These are phyloP conservation scores for Magnusiomyces clavatus DNA, from an alignment of 1,139 yeast genomes.

Conservation along the genomic window DNA sequence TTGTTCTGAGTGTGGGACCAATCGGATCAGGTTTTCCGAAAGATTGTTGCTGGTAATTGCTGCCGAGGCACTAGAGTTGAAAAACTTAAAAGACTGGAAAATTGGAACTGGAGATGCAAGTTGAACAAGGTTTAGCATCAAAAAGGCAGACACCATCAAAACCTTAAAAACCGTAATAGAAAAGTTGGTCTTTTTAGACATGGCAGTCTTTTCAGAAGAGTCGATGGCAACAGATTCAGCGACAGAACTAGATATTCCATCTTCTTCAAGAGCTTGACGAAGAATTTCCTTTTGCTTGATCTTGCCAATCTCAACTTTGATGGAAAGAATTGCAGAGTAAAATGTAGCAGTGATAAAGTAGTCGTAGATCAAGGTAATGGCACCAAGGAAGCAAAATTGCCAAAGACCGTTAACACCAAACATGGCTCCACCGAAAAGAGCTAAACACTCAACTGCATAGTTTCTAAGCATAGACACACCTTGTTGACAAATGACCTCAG, in stretches of 20 bases:
- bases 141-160: constrained; percentile 57
- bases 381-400: constrained; percentile 75
- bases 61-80: too few species aligned
- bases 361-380: constrained; percentile 68
- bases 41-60: constrained; percentile 5
- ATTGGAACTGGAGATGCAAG: constrained; percentile 43
- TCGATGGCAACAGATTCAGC: constrained; percentile 62
- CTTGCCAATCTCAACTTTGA: constrained; percentile 83
- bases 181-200: constrained; percentile 16
- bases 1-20: constrained; percentile 21
- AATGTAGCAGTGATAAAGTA: constrained; percentile 71
- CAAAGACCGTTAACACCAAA: constrained; percentile 57
- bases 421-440: constrained; percentile 65
- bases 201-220: constrained; percentile 20
- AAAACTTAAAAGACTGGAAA: constrained; percentile 14
- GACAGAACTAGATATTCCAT: constrained; percentile 69
- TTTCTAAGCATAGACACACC: constrained; percentile 72
- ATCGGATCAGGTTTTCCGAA: constrained; percentile 13
- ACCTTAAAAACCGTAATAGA: constrained; percentile 56
- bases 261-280: constrained; percentile 84
- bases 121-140: constrained; percentile 53
- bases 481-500: constrained; percentile 55
- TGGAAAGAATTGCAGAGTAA: constrained; percentile 75
- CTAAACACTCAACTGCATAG: constrained; percentile 65
- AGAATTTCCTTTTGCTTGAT: constrained; percentile 81